phyloP scores from a whole-genome alignment of 495 filamentous ascomycete species.

The Neurospora sp. region DNA sequence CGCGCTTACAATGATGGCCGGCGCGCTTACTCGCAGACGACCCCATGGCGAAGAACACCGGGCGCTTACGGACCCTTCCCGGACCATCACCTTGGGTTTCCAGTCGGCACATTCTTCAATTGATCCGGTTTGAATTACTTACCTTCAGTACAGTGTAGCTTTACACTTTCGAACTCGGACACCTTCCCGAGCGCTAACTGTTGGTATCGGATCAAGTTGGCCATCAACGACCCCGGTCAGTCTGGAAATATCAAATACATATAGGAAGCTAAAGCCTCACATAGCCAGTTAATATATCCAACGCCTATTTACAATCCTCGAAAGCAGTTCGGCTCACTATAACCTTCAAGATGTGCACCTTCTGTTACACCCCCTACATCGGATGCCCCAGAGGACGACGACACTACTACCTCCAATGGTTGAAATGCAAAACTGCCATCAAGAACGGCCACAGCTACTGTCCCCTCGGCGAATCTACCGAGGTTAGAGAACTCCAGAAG shows the following conservation, averaged over 20 bases:
- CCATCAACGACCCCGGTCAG: neutral
- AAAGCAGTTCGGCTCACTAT: neutral
- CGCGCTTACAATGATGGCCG: neutral
- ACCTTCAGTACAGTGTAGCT: neutral
- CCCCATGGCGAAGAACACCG: neutral
- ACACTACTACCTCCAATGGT: conserved; percentile 25
- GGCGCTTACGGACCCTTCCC: neutral
- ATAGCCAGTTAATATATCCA: neutral
- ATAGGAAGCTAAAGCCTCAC: neutral
- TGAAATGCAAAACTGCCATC: conserved; percentile 20
- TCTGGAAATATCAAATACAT: neutral
- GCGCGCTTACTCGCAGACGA: neutral
- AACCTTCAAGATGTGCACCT: conserved; percentile 18
- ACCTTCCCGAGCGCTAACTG: neutral
- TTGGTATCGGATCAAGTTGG: neutral
- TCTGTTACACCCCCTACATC: conserved; percentile 21
- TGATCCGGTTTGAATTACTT: neutral
- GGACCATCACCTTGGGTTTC: neutral
- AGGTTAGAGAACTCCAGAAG: conserved; percentile 13
- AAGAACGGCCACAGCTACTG: conserved; percentile 15
- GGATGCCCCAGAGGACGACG: conserved; percentile 16
- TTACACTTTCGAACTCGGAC: neutral
- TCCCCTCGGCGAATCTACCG: conserved; percentile 10
- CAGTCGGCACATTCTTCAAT: neutral
- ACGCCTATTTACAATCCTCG: neutral